phyloP scores from a whole-genome alignment of 345 rosid species.

The Erucastrum elatum region DNA sequence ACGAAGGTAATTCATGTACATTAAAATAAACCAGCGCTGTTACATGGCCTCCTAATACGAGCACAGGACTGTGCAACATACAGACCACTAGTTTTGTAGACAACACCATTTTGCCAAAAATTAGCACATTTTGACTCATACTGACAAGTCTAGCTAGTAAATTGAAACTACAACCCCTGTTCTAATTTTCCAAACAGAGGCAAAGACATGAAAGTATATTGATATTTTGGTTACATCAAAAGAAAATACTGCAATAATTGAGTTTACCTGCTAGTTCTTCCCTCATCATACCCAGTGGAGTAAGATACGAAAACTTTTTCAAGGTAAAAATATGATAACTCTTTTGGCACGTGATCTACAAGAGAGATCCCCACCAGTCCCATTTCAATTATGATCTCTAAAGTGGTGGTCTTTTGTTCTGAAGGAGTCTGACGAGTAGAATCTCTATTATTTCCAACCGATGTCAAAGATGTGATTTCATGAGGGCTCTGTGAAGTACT shows the following conservation, averaged over 20 bases:
- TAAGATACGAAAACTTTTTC: conserved; percentile 81
- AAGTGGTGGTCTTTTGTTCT: conserved; percentile 47
- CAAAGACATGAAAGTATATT: conserved; percentile 1
- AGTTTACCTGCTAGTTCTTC: conserved; percentile 84
- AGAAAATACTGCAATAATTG: background rate
- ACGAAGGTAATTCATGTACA: conserved; percentile 11
- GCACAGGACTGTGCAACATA: background rate
- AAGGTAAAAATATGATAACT: conserved; percentile 69
- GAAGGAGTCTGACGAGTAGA: conserved; percentile 43
- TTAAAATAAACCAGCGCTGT: background rate
- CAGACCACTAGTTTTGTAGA: conserved; percentile 3
- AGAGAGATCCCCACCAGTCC: conserved; percentile 89
- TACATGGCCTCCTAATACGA: conserved; percentile 1
- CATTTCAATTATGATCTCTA: conserved; percentile 84
- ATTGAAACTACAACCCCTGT: background rate
- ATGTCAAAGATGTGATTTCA: conserved; percentile 44
- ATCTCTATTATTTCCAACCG: conserved; percentile 49
- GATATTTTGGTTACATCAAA: conserved; percentile 18
- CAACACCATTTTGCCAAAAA: conserved; percentile 7
- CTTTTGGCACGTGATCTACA: conserved; percentile 86
- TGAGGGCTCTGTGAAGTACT: conserved; percentile 40
- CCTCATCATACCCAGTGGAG: conserved; percentile 90
- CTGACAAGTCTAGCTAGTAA: background rate
- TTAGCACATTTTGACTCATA: conserved; percentile 9
- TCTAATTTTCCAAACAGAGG: conserved; percentile 2